phyloP scores from a whole-genome alignment of 129 eudicot genomes.

The Escallonia rubra region DNA sequence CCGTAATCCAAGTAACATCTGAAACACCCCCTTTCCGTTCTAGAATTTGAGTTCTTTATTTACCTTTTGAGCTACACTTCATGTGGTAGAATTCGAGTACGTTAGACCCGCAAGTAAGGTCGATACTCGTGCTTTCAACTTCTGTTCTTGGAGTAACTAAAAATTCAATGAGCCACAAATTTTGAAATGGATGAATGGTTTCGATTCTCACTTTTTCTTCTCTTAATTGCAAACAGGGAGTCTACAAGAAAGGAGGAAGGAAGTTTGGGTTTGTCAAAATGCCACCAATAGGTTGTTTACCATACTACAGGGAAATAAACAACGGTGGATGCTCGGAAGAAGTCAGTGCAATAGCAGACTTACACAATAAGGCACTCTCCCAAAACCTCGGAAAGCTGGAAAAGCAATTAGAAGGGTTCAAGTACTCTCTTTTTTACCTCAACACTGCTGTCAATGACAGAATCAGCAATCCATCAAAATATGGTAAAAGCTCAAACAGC shows the following conservation, averaged over 20 bases:
- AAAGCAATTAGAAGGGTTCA: conserved; percentile 30
- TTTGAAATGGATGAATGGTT: neutral
- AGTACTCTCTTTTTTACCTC: conserved; percentile 26
- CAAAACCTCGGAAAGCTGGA: conserved; percentile 8
- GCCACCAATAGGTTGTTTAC: conserved; percentile 46
- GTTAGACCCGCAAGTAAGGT: too few species aligned
- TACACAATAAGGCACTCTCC: conserved; percentile 25
- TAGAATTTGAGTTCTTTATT: too few species aligned
- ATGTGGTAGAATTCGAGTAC: too few species aligned
- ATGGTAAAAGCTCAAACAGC: conserved; percentile 24
- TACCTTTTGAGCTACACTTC: neutral
- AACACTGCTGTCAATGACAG: conserved; percentile 12
- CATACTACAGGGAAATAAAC: conserved; percentile 14
- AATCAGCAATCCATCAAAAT: conserved; percentile 26
- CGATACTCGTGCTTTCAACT: too few species aligned
- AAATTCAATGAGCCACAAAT: too few species aligned
- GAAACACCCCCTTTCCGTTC: too few species aligned
- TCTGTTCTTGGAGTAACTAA: too few species aligned
- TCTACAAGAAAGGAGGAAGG: conserved; percentile 46
- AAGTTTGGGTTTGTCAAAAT: conserved; percentile 35
- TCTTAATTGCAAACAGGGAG: conserved; percentile 22
- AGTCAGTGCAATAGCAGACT: conserved; percentile 12
- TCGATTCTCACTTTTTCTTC: neutral
- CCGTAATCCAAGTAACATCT: conserved; percentile 22
- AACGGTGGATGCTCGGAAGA: conserved; percentile 28